These are phyloP conservation scores for Neurospora tetraspora DNA, from an alignment of 495 filamentous ascomycete species.

Conservation along the genomic window DNA sequence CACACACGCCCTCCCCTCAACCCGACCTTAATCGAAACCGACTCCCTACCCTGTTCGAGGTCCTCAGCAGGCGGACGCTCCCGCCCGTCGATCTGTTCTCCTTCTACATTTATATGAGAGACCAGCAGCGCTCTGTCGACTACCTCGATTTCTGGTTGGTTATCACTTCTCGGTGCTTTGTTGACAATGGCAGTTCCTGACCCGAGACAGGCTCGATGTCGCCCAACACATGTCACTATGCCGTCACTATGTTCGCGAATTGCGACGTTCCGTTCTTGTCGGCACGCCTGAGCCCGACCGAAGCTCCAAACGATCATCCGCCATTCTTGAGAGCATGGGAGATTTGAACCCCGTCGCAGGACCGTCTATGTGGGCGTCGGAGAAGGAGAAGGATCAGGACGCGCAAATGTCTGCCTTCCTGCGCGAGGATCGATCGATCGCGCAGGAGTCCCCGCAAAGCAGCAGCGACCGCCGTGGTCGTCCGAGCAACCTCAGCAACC, in stretches of 20 bases:
- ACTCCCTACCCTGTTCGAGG: slow-evolving; percentile 88
- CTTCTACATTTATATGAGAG: slow-evolving; percentile 99
- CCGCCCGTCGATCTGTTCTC: slow-evolving; percentile 94
- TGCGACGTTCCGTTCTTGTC: slow-evolving; percentile 85
- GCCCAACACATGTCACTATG: slow-evolving; percentile 98
- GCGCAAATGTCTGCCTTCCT: slow-evolving; percentile 84
- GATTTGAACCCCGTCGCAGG: slow-evolving; percentile 48
- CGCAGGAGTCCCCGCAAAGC: slow-evolving; percentile 55
- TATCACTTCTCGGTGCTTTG: background rate
- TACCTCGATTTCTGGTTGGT: slow-evolving; percentile 95
- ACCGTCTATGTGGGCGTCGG: slow-evolving; percentile 35
- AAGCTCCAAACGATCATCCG: slow-evolving; percentile 74
- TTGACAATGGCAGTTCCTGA: slow-evolving; percentile 3
- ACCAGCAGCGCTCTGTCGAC: slow-evolving; percentile 94
- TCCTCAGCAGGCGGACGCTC: slow-evolving; percentile 79
- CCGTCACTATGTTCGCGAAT: slow-evolving; percentile 91
- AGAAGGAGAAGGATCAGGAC: slow-evolving; percentile 60
- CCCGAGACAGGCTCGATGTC: slow-evolving; percentile 80
- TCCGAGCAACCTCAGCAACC: slow-evolving; percentile 52
- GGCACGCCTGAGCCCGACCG: slow-evolving; percentile 87
- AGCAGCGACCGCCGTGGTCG: slow-evolving; percentile 56
- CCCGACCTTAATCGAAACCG: slow-evolving; percentile 59
- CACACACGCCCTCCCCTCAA: slow-evolving; percentile 26
- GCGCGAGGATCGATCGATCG: slow-evolving; percentile 55
- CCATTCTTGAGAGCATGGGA: slow-evolving; percentile 61